A percentile compares a stretch with the other conserved stretches of the same genome.
These are phyloP conservation scores for Collybia mongolica DNA, from an alignment of 768 basidiomycete genomes.

Conservation along the genomic window DNA sequence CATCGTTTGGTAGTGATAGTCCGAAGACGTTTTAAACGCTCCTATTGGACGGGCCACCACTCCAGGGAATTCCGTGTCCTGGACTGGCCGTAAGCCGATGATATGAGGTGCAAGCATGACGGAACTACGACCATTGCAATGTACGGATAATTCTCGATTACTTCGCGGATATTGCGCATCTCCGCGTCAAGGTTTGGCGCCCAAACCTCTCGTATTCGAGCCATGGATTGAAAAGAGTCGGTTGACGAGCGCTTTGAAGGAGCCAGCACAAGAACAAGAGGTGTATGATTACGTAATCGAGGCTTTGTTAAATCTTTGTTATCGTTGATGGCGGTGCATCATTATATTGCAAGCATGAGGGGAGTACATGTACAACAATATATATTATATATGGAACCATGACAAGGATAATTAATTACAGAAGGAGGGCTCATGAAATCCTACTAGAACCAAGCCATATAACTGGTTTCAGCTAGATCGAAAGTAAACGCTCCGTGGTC, in stretches of 20 bases:
- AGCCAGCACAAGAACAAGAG: slow-evolving; percentile 9
- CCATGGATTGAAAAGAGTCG: slow-evolving; percentile 40
- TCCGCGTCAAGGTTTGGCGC: slow-evolving; percentile 88
- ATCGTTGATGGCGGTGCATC: too few species aligned
- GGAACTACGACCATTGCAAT: slow-evolving; percentile 81
- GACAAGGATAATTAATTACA: too few species aligned
- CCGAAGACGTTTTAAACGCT: slow-evolving; percentile 92
- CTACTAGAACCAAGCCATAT: slow-evolving; percentile 67
- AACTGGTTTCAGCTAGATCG: slow-evolving; percentile 58
- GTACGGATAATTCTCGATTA: slow-evolving; percentile 90
- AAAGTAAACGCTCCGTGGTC: slow-evolving; percentile 59
- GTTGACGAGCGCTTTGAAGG: slow-evolving; percentile 16
- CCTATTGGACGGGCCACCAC: slow-evolving; percentile 98
- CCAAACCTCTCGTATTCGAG: slow-evolving; percentile 95
- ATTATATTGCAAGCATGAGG: too few species aligned
- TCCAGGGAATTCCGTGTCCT: slow-evolving; percentile 99
- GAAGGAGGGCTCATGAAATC: background rate
- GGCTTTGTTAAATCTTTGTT: too few species aligned
- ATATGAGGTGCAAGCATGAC: slow-evolving; percentile 16
- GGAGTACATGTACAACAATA: too few species aligned
- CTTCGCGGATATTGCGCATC: slow-evolving; percentile 83
- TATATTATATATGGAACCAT: too few species aligned
- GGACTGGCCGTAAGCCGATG: slow-evolving; percentile 23
- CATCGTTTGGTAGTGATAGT: slow-evolving; percentile 99
- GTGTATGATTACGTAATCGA: slow-evolving; percentile 1